phyloP scores from a whole-genome alignment of 192 early-diverging fungal genomes.

The Cetraspora pellucida region DNA sequence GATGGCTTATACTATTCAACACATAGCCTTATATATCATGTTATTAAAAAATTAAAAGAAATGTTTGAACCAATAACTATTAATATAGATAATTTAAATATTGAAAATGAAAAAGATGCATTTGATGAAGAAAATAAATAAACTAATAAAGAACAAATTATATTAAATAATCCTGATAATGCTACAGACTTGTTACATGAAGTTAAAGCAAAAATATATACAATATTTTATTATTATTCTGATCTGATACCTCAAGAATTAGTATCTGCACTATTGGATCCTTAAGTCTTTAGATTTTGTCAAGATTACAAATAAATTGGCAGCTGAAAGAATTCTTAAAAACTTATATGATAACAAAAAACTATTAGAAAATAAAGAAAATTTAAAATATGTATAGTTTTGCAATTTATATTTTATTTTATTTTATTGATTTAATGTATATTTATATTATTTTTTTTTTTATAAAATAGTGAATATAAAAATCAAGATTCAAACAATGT shows the following conservation, averaged over 20 bases:
- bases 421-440: too few species aligned
- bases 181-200: neutral
- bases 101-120: neutral
- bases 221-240: neutral
- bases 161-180: neutral
- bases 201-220: neutral
- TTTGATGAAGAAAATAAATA: neutral
- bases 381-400: neutral
- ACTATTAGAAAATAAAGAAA: neutral
- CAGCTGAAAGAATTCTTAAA: neutral
- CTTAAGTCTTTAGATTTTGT: neutral
- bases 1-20: neutral
- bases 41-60: neutral
- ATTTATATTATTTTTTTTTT: too few species aligned
- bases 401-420: too few species aligned
- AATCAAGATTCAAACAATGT: neutral
- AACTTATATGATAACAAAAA: neutral
- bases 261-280: neutral
- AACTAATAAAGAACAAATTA: too few species aligned
- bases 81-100: neutral
- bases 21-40: neutral
- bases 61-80: neutral
- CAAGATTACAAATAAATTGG: neutral
- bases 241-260: neutral
- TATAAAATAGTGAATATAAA: neutral